Evolutionary conservation across 768 basidiomycete species (phyloP).

Genomic region (Boletus sp.): DNA sequence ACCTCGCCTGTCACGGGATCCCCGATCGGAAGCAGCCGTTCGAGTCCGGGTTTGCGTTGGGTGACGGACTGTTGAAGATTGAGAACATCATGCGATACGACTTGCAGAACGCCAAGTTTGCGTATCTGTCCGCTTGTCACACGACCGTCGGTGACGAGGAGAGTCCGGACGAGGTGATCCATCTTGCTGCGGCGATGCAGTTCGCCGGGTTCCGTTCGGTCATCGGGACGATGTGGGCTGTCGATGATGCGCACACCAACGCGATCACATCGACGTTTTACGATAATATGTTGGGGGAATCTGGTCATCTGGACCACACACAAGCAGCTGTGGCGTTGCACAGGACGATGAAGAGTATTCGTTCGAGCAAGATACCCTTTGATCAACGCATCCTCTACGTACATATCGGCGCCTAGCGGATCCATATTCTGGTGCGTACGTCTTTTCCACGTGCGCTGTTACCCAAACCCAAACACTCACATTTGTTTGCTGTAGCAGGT

Average conservation of each 20-base stretch:
- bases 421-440: not conserved
- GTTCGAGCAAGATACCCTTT: not conserved
- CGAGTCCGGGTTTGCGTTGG: constrained; percentile 1
- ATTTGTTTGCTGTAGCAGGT: not conserved
- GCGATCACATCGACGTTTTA: constrained; percentile 2
- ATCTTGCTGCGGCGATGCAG: constrained; percentile 3
- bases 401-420: not conserved
- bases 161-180: not conserved
- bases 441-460: not conserved
- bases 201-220: constrained; percentile 8
- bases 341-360: not conserved
- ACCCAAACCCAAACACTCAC: not conserved
- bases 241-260: constrained; percentile 3
- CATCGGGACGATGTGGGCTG: constrained; percentile 14
- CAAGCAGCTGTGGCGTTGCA: not conserved
- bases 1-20: constrained; percentile 17
- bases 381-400: constrained; percentile 3
- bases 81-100: constrained; percentile 4
- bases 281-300: not conserved
- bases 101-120: constrained; percentile 5
- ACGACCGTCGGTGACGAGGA: not conserved
- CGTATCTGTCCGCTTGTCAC: constrained; percentile 1
- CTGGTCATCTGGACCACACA: not conserved
- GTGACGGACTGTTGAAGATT: not conserved
- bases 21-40: not conserved